phyloP scores from a whole-genome alignment of 2,329 filamentous ascomycete genomes.

The Paecilomyces formosus region DNA sequence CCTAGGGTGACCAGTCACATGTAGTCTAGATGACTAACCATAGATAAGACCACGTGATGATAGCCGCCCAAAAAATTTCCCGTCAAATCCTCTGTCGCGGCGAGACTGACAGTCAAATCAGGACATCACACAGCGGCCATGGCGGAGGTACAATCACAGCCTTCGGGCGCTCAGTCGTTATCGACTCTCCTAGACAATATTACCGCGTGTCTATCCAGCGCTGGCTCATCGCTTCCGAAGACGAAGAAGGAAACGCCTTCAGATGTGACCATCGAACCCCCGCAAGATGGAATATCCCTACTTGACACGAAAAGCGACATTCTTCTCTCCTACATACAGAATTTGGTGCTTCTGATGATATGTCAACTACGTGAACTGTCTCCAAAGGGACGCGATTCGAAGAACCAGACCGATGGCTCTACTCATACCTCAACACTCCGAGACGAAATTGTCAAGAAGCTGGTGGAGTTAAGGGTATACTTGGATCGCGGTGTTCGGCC shows the following conservation, averaged over 20 bases:
- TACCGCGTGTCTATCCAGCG: slow-evolving; percentile 25
- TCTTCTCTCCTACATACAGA: slow-evolving; percentile 92
- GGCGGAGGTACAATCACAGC: slow-evolving; percentile 10
- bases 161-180: slow-evolving; percentile 17
- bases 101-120: neutral
- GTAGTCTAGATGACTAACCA: neutral
- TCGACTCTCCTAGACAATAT: slow-evolving; percentile 26
- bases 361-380: slow-evolving; percentile 62
- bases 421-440: slow-evolving; percentile 41
- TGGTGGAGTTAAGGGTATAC: slow-evolving; percentile 87
- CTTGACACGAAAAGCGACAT: slow-evolving; percentile 95
- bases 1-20: too few species aligned
- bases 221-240: slow-evolving; percentile 27
- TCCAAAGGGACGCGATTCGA: slow-evolving; percentile 17
- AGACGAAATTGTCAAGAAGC: slow-evolving; percentile 69
- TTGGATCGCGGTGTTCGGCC: slow-evolving; percentile 88
- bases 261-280: slow-evolving; percentile 64
- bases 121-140: slow-evolving; percentile 15
- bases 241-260: slow-evolving; percentile 33
- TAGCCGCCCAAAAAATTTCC: slow-evolving; percentile 11
- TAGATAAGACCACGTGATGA: neutral
- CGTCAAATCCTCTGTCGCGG: slow-evolving; percentile 2
- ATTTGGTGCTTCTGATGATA: slow-evolving; percentile 80
- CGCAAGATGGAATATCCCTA: slow-evolving; percentile 81
- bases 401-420: slow-evolving; percentile 26